Conservation (phyloP, 2,329 filamentous ascomycete genomes). For the Colletotrichum filicis region DNA sequence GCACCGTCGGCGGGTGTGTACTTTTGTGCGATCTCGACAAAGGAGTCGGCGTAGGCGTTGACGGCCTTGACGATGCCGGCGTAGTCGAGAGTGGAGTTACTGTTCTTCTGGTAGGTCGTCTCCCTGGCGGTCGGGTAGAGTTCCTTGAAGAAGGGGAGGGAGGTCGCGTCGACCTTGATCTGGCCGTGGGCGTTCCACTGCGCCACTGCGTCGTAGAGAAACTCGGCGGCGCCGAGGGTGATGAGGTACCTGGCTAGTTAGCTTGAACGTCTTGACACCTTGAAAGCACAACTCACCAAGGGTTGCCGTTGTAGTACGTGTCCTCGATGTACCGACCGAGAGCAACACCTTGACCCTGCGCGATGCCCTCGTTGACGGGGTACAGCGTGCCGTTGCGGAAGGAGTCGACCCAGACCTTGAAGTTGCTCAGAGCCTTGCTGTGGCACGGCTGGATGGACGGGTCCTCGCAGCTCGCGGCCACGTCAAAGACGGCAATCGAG, state of each 20-base stretch:
- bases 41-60: constrained; percentile 65
- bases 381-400: constrained; percentile 62
- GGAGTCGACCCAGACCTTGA: constrained; percentile 65
- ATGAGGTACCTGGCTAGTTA: constrained; percentile 52
- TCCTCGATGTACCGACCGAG: constrained; percentile 62
- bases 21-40: constrained; percentile 56
- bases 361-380: constrained; percentile 60
- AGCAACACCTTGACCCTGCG: constrained; percentile 54
- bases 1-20: constrained; percentile 60
- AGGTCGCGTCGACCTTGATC: constrained; percentile 60
- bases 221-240: constrained; percentile 67
- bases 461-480: constrained; percentile 60
- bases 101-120: constrained; percentile 57
- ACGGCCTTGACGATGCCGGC: constrained; percentile 57
- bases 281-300: constrained; percentile 52
- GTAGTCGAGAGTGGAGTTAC: constrained; percentile 46
- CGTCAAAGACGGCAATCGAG: constrained; percentile 61
- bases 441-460: constrained; percentile 68
- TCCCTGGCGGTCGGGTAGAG: constrained; percentile 57
- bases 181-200: constrained; percentile 61
- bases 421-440: constrained; percentile 60
- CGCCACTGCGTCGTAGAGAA: constrained; percentile 66
- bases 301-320: constrained; percentile 66
- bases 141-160: constrained; percentile 66
- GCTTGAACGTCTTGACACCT: not conserved